Conservation (phyloP, 2,329 filamentous ascomycete genomes). For the Beauveria asiatica region DNA sequence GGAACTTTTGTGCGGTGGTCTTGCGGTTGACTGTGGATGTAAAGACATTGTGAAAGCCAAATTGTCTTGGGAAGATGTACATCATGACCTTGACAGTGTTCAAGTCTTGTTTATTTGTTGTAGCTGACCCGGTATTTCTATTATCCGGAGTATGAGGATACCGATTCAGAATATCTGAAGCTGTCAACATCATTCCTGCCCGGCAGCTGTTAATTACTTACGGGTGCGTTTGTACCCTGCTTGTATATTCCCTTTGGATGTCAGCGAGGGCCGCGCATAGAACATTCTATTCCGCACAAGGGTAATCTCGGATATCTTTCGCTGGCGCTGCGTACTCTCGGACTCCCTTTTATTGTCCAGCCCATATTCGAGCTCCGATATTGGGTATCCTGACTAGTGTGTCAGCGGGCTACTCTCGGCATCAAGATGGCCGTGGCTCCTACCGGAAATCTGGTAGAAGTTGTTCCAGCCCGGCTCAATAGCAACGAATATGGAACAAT, state of each 20-base stretch:
- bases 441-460: constrained; percentile 73
- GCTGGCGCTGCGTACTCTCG: background rate
- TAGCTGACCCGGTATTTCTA: background rate
- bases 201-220: constrained; percentile 34
- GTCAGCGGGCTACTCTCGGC: background rate
- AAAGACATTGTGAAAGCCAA: constrained; percentile 87
- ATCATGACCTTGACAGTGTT: constrained; percentile 70
- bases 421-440: constrained; percentile 14
- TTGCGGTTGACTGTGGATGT: constrained; percentile 55
- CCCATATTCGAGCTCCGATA: constrained; percentile 36
- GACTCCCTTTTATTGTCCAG: background rate
- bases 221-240: constrained; percentile 76
- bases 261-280: constrained; percentile 69
- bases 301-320: constrained; percentile 49
- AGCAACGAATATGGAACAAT: constrained; percentile 66
- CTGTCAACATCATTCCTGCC: constrained; percentile 13
- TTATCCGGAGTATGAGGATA: constrained; percentile 29
- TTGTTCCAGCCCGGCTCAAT: constrained; percentile 54
- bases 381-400: constrained; percentile 33
- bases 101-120: constrained; percentile 19
- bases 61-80: constrained; percentile 90
- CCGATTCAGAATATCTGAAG: constrained; percentile 71
- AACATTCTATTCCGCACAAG: constrained; percentile 80
- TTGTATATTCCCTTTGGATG: constrained; percentile 55
- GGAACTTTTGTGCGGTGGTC: constrained; percentile 64